phyloP scores from a whole-genome alignment of 2,329 filamentous ascomycete species.

The Botrytis aclada region DNA sequence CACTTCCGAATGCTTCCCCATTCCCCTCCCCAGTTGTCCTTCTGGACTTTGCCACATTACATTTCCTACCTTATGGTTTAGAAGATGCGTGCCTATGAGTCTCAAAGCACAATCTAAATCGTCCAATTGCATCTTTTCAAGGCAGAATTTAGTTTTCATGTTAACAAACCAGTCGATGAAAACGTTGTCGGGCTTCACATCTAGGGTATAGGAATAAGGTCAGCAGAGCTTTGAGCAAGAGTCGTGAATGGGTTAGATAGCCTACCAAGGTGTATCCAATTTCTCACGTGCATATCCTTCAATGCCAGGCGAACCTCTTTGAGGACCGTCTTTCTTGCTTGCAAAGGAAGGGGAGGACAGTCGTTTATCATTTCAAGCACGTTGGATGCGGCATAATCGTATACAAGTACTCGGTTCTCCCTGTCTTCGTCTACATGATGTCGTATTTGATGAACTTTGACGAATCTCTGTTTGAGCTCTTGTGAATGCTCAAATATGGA shows the following conservation, averaged over 20 bases:
- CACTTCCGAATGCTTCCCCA: slow-evolving; percentile 26
- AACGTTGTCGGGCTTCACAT: slow-evolving; percentile 21
- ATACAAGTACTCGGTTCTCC: neutral
- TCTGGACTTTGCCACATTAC: slow-evolving; percentile 27
- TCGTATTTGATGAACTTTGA: neutral
- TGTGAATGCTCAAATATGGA: slow-evolving; percentile 6
- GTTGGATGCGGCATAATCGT: slow-evolving; percentile 1
- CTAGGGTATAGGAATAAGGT: neutral
- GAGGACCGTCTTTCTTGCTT: slow-evolving; percentile 10
- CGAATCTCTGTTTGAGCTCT: neutral
- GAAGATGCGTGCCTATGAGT: slow-evolving; percentile 19
- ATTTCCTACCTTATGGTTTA: slow-evolving; percentile 23
- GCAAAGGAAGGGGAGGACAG: slow-evolving; percentile 4
- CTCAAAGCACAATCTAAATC: slow-evolving; percentile 23
- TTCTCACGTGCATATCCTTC: slow-evolving; percentile 21
- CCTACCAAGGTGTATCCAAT: slow-evolving; percentile 25
- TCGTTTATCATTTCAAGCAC: slow-evolving; percentile 4
- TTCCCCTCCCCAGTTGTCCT: slow-evolving; percentile 22
- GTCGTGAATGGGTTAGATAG: neutral
- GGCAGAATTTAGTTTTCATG: slow-evolving; percentile 4
- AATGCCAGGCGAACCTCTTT: slow-evolving; percentile 16
- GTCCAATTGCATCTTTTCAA: slow-evolving; percentile 18
- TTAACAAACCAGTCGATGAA: slow-evolving; percentile 21
- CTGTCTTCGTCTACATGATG: slow-evolving; percentile 7
- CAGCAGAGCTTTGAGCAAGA: slow-evolving; percentile 6